These are phyloP conservation scores for Aspergillus sergii DNA, from an alignment of 2,329 filamentous ascomycete species.

Conservation along the genomic window DNA sequence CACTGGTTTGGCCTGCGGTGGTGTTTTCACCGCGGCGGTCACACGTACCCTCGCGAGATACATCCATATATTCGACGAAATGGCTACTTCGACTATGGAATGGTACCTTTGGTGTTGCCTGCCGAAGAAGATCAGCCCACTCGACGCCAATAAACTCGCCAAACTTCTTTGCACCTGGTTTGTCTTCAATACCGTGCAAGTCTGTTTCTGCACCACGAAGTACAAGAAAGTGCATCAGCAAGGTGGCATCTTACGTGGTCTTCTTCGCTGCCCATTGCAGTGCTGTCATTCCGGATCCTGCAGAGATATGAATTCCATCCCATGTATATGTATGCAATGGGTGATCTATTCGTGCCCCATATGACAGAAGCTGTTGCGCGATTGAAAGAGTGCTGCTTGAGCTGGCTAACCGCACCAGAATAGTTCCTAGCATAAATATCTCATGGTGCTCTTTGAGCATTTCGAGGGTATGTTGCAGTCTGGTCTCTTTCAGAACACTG, in stretches of 20 bases:
- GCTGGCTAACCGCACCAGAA: not conserved
- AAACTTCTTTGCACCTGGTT: not conserved
- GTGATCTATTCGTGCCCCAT: not conserved
- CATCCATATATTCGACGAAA: too few relatives aligned
- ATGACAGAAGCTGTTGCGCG: not conserved
- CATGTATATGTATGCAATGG: not conserved
- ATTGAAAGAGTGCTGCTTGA: not conserved
- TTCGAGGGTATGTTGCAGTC: not conserved
- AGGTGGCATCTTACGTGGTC: not conserved
- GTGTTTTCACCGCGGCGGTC: too few relatives aligned
- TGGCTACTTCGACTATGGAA: too few relatives aligned
- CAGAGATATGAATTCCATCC: not conserved
- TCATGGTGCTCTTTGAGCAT: not conserved
- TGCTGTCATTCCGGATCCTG: not conserved
- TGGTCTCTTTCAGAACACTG: not conserved
- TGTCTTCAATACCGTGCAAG: not conserved
- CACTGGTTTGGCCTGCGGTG: too few relatives aligned
- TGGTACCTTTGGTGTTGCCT: too few relatives aligned
- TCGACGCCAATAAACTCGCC: not conserved
- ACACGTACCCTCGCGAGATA: too few relatives aligned
- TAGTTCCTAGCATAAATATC: not conserved
- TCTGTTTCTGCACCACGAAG: not conserved
- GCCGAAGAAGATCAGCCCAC: not conserved
- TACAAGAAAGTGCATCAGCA: not conserved
- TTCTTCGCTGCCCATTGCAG: not conserved